These are phyloP conservation scores for Russula sp. DNA, from an alignment of 768 basidiomycete genomes.

Conservation along the genomic window DNA sequence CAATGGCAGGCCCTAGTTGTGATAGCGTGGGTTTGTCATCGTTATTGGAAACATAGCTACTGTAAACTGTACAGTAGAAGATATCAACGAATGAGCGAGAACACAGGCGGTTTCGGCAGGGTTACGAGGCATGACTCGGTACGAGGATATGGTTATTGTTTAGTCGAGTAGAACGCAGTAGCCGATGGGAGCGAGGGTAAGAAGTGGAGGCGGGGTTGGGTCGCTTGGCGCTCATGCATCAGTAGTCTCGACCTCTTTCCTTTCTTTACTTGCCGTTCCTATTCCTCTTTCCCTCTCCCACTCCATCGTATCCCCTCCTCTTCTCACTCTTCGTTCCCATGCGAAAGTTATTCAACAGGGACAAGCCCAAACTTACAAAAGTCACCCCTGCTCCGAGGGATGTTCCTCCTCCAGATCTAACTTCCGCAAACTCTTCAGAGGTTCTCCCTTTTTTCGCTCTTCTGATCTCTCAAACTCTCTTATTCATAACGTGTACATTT, in stretches of 20 bases:
- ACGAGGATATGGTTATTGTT: background rate
- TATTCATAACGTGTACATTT: background rate
- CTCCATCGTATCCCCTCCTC: background rate
- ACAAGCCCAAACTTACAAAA: slow-evolving; percentile 45
- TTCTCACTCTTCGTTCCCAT: slow-evolving; percentile 35
- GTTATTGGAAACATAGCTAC: background rate
- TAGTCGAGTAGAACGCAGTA: background rate
- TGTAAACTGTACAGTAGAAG: background rate
- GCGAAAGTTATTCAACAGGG: slow-evolving; percentile 60
- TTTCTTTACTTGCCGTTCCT: background rate
- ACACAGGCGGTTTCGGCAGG: background rate
- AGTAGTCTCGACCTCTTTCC: slow-evolving; percentile 7
- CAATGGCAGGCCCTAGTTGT: background rate
- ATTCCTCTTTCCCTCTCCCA: background rate
- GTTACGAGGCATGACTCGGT: background rate
- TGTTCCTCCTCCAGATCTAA: slow-evolving; percentile 35
- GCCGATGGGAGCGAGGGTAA: background rate
- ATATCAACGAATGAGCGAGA: background rate
- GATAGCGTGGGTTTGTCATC: slow-evolving; percentile 2
- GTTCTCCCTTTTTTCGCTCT: slow-evolving; percentile 25
- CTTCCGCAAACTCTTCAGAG: slow-evolving; percentile 34
- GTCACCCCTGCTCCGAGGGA: slow-evolving; percentile 34
- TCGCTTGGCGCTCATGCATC: slow-evolving; percentile 20
- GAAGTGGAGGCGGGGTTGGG: background rate
- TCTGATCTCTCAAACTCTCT: background rate